phyloP scores from a whole-genome alignment of 228 moss, liverwort and hornwort species.

The Sphagnum fallax region DNA sequence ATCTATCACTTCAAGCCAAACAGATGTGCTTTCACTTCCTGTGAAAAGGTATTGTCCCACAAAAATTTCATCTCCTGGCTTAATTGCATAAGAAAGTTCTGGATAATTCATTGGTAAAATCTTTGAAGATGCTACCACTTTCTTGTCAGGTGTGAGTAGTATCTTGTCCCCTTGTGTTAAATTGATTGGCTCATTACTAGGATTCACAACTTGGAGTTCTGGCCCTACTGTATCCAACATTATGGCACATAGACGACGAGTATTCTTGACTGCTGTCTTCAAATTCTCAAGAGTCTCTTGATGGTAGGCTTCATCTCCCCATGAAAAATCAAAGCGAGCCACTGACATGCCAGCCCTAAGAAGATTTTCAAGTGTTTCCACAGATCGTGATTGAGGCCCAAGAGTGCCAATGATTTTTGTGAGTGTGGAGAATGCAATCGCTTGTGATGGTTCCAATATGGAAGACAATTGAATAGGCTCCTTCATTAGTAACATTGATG shows the following conservation, averaged over 20 bases:
- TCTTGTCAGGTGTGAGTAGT: conserved; percentile 16
- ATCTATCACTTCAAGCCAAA: conserved; percentile 16
- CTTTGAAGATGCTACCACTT: conserved; percentile 6
- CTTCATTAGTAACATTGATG: conserved; percentile 26
- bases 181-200: conserved; percentile 4
- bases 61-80: conserved; percentile 41
- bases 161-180: conserved; percentile 21
- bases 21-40: conserved; percentile 29
- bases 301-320: conserved; percentile 29
- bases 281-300: conserved; percentile 50
- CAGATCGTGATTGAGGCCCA: conserved; percentile 37
- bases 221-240: conserved; percentile 50
- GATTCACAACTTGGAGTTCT: conserved; percentile 26
- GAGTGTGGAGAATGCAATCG: conserved; percentile 8
- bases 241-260: conserved; percentile 27
- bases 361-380: conserved; percentile 20
- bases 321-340: conserved; percentile 47
- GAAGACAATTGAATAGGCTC: conserved; percentile 38
- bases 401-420: conserved; percentile 50
- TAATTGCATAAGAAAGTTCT: conserved; percentile 33
- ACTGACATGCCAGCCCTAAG: conserved; percentile 46
- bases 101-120: conserved; percentile 30
- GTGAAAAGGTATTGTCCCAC: conserved; percentile 42
- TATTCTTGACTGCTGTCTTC: conserved; percentile 29
- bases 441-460: conserved; percentile 38